Evolutionary conservation across 352 stramenopile species (phyloP).

Genomic region (Pythium coloratum): DNA sequence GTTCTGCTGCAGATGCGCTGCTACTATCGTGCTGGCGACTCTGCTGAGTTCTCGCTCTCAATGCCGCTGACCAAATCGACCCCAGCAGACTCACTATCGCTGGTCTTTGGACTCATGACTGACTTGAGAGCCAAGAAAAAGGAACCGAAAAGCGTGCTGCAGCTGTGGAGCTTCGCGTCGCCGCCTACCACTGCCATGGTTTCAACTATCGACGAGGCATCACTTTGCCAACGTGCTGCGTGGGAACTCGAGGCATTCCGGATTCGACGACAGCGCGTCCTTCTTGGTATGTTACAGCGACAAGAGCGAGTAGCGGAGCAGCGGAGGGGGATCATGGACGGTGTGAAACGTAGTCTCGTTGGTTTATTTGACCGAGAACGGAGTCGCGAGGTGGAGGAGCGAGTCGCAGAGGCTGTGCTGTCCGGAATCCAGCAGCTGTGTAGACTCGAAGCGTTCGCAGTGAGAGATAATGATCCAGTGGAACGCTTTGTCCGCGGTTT

Average conservation of each 20-base stretch:
- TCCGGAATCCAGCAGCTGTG: constrained; percentile 9
- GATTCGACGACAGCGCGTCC: not conserved
- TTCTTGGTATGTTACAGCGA: not conserved
- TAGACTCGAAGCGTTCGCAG: not conserved
- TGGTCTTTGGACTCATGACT: not conserved
- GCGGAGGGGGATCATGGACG: not conserved
- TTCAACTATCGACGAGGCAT: not conserved
- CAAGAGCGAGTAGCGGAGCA: not conserved
- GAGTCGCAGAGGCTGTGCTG: constrained; percentile 12
- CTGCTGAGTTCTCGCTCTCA: not conserved
- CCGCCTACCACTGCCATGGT: too few species aligned
- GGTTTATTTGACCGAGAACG: not conserved
- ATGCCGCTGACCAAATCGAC: not conserved
- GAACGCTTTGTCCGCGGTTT: not conserved
- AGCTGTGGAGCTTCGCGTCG: not conserved
- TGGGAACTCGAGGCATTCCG: constrained; percentile 7
- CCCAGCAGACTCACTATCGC: not conserved
- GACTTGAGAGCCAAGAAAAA: not conserved
- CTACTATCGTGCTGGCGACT: constrained; percentile 16
- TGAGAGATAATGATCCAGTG: constrained; percentile 7
- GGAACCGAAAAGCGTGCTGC: not conserved
- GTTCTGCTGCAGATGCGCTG: constrained; percentile 17
- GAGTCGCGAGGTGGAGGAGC: constrained; percentile 1
- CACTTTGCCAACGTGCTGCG: not conserved
- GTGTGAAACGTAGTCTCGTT: not conserved